Percentiles rank a stretch among this genome's conserved stretches.
These are phyloP conservation scores for Barnettozyma wickerhamii DNA, from an alignment of 805 yeast genomes.

Conservation along the genomic window DNA sequence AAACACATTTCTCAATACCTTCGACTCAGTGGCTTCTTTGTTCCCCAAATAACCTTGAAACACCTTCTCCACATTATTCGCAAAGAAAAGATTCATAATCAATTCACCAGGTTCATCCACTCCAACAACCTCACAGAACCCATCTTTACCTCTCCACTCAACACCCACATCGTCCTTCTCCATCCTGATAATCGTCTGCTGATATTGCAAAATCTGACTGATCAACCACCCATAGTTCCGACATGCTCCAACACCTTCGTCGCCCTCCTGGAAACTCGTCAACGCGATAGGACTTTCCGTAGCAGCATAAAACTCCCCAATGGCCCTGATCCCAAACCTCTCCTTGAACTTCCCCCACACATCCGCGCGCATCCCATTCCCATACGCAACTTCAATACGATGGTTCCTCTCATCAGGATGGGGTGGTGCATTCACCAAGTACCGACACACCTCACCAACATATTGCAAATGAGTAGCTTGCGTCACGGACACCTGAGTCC, in stretches of 20 bases:
- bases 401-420: slow-evolving; percentile 67
- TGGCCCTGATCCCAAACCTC: slow-evolving; percentile 66
- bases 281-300: slow-evolving; percentile 91
- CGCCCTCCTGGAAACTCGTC: slow-evolving; percentile 74
- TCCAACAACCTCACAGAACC: slow-evolving; percentile 52
- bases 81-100: slow-evolving; percentile 65
- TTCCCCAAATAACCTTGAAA: slow-evolving; percentile 91
- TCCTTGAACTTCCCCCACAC: slow-evolving; percentile 80
- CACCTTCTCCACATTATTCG: slow-evolving; percentile 61
- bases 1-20: slow-evolving; percentile 69
- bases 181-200: slow-evolving; percentile 64
- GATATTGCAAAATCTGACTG: slow-evolving; percentile 44
- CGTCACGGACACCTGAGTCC: slow-evolving; percentile 79
- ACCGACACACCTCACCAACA: slow-evolving; percentile 94
- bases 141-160: slow-evolving; percentile 66
- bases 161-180: slow-evolving; percentile 75
- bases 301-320: slow-evolving; percentile 92
- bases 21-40: slow-evolving; percentile 71
- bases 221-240: slow-evolving; percentile 68
- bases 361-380: slow-evolving; percentile 87
- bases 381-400: slow-evolving; percentile 66
- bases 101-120: slow-evolving; percentile 81
- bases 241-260: slow-evolving; percentile 83
- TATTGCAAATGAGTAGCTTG: slow-evolving; percentile 82
- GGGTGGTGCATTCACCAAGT: slow-evolving; percentile 59